Evolutionary conservation across 202 grass and related monocot species (phyloP), one percentile per base, ranked within the genome.

Genomic region (Hordeum pubiflorum): DNA sequence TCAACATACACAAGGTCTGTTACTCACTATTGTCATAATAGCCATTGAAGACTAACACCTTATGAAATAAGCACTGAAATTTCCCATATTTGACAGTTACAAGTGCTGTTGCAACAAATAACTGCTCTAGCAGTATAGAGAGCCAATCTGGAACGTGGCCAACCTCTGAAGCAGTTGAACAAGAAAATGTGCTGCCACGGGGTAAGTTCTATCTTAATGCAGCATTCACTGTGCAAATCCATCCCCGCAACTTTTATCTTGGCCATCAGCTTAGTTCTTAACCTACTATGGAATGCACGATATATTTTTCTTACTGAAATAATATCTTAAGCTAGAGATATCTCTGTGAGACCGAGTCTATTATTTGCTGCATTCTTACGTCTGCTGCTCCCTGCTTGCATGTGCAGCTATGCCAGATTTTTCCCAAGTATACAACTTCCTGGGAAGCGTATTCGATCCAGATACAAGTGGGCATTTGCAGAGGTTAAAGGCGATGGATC

Each of bases 361-460:
- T 74, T 69, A 69, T 21, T 82, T 41, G 52, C 23, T 33, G 27
- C 63, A 75, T 82, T 57, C 71, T 89, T 73, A 76, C n/a, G 52
- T 59, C 36, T 80, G 43, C 56, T 89, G 60, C 68, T 50, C 0
- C 14, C 7, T 89, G 78, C 48, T 69, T 55, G 31, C 60, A 83
- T 38, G 13, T 79, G 27, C 80, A 97, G 93, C 81, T 54, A 89
- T 91, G 93, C 93, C 93, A 77, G 93, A 97, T 87, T 97, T 97
- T 89, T 63, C 86, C 12, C 88, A 85, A 73, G 93, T 97, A 69
- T 97, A 97, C 79, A 89, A 73, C 60, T 97, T 97, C 61, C 83
- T 97, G 17, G 93, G 93, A 70, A 97, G 86, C 74, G 84, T 97
- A 79, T 97, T 97, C 81, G 93, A 97, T 82, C 91, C 93, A 76